Evolutionary conservation across 2,329 filamentous ascomycete species (phyloP).

Genomic region (Sporothrix inflata): DNA sequence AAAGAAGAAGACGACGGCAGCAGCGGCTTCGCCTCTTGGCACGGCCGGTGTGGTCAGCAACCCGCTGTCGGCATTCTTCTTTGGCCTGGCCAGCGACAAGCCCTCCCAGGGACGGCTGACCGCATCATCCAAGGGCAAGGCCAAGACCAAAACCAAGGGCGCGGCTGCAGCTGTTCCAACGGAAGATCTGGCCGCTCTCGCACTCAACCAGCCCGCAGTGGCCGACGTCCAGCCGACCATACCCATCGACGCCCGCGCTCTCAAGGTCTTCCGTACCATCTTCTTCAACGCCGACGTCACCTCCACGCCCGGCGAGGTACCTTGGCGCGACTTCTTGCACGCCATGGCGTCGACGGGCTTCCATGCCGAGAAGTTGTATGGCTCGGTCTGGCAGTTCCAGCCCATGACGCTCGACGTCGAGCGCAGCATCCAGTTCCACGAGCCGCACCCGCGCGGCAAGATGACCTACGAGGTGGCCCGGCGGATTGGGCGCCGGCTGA

Average conservation of each 20-base stretch:
- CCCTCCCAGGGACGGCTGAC: background rate
- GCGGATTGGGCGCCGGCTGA: constrained; percentile 53
- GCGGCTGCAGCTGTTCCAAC: background rate
- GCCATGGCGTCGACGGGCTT: constrained; percentile 57
- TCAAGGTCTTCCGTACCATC: constrained; percentile 47
- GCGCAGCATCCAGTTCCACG: constrained; percentile 61
- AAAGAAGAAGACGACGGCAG: background rate
- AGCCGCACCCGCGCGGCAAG: constrained; percentile 60
- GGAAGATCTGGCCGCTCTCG: background rate
- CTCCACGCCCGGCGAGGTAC: constrained; percentile 51
- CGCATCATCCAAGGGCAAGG: background rate
- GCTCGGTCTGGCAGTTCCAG: constrained; percentile 63
- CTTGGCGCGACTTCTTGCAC: constrained; percentile 58
- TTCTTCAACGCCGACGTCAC: constrained; percentile 43
- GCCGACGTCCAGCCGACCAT: constrained; percentile 30
- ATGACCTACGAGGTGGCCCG: constrained; percentile 53
- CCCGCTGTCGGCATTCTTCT: background rate
- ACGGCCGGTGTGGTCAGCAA: background rate
- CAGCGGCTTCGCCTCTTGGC: background rate
- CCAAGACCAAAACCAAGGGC: background rate
- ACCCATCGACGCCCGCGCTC: constrained; percentile 39
- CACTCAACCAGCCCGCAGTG: background rate
- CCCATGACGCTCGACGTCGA: constrained; percentile 47
- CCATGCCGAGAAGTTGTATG: constrained; percentile 58
- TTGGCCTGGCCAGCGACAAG: background rate